phyloP scores from a whole-genome alignment of 73 alveolate species.

The Uronychia setigera region DNA sequence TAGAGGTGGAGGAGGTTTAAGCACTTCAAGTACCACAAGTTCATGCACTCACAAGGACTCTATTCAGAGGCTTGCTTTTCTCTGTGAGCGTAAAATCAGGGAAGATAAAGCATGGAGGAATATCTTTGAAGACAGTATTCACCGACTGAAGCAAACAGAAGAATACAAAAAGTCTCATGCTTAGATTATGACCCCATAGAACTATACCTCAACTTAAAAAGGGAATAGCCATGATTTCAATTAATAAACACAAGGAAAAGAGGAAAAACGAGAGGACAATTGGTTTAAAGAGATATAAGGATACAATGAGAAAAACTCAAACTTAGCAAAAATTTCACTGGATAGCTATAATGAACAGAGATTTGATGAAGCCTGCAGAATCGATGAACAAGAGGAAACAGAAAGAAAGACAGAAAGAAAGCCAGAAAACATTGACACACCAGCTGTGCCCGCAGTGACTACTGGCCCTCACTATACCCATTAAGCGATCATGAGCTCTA shows the following conservation, averaged over 20 bases:
- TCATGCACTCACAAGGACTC: constrained; percentile 1
- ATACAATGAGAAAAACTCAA: too few species aligned
- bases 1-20: neutral
- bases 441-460: too few species aligned
- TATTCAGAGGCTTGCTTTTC: neutral
- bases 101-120: neutral
- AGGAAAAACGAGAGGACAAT: neutral
- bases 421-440: too few species aligned
- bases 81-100: constrained; percentile 1
- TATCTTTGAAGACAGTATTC: neutral
- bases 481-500: neutral
- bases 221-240: neutral
- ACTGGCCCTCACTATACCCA: neutral
- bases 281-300: neutral
- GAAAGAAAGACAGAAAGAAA: too few species aligned
- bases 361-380: too few species aligned
- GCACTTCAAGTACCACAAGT: neutral
- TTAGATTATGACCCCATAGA: neutral
- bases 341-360: too few species aligned
- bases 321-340: too few species aligned
- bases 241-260: neutral
- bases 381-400: too few species aligned
- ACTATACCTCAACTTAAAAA: neutral
- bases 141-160: neutral
- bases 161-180: neutral